phyloP scores from a whole-genome alignment of 331 rosid species.

The Malus hybrid region DNA sequence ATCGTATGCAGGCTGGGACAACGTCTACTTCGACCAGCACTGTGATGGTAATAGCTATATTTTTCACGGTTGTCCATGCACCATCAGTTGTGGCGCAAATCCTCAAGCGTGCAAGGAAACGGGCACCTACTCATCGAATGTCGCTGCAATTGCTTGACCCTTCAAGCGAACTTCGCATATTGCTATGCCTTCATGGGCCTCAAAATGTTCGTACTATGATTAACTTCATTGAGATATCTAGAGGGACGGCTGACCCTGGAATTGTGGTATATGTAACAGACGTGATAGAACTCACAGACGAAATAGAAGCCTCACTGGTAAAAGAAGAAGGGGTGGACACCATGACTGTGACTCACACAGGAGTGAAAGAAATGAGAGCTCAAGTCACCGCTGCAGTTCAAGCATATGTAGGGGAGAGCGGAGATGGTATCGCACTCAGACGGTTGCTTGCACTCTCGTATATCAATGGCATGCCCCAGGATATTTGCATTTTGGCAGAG shows the following conservation, averaged over 20 bases:
- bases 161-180: conserved; percentile 46
- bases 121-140: conserved; percentile 61
- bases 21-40: conserved; percentile 35
- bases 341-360: conserved; percentile 44
- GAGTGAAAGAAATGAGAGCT: conserved; percentile 54
- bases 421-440: conserved; percentile 45
- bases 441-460: conserved; percentile 65
- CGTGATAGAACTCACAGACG: conserved; percentile 71
- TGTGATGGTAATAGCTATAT: conserved; percentile 42
- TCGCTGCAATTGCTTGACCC: conserved; percentile 73
- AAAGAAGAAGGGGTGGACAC: conserved; percentile 40
- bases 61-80: conserved; percentile 59
- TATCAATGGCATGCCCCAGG: conserved; percentile 55
- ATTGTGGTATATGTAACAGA: conserved; percentile 58
- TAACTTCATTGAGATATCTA: conserved; percentile 76
- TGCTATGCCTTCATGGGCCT: conserved; percentile 70
- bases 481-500: conserved; percentile 70
- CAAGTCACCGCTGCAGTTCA: conserved; percentile 45
- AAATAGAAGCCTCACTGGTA: conserved; percentile 48
- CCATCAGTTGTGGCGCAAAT: conserved; percentile 67
- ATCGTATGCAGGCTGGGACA: conserved; percentile 32
- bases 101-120: conserved; percentile 63
- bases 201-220: conserved; percentile 43
- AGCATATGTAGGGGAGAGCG: conserved; percentile 35
- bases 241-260: conserved; percentile 62